These are phyloP conservation scores for Cytospora piceicola DNA, from an alignment of 2,329 filamentous ascomycete species.

Conservation along the genomic window DNA sequence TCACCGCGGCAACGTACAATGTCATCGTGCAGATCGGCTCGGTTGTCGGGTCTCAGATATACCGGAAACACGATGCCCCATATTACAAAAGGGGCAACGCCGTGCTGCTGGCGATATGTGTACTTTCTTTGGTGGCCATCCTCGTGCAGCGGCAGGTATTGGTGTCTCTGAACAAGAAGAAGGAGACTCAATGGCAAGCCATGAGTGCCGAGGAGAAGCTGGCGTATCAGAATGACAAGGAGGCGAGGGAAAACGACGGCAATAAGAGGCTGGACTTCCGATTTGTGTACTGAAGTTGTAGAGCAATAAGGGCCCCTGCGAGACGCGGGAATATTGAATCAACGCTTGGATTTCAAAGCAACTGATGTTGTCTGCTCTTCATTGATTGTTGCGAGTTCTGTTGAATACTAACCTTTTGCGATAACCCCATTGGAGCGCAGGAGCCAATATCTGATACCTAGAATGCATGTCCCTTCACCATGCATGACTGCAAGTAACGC, in stretches of 20 bases:
- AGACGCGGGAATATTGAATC: not conserved
- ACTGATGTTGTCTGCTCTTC: too few species aligned
- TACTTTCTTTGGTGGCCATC: conserved; percentile 54
- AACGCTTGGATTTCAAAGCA: not conserved
- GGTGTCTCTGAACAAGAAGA: conserved; percentile 51
- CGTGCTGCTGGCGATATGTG: conserved; percentile 57
- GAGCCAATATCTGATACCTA: too few species aligned
- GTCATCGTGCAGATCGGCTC: conserved; percentile 52
- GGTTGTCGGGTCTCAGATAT: conserved; percentile 51
- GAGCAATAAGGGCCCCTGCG: too few species aligned
- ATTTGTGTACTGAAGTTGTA: conserved; percentile 47
- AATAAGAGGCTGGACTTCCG: conserved; percentile 56
- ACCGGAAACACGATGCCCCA: conserved; percentile 55
- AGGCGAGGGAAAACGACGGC: conserved; percentile 49
- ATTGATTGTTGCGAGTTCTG: too few species aligned
- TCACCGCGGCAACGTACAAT: conserved; percentile 53
- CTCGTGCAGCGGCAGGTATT: conserved; percentile 52
- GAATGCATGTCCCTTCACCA: too few species aligned
- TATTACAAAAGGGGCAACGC: conserved; percentile 63
- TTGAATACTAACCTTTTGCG: too few species aligned
- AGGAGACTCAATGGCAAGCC: conserved; percentile 49
- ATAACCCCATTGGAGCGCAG: too few species aligned
- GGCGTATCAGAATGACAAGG: conserved; percentile 51
- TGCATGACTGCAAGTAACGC: too few species aligned
- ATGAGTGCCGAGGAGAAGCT: conserved; percentile 51